phyloP scores from a whole-genome alignment of 2,329 filamentous ascomycete genomes.

The Fusarium lyarnte region DNA sequence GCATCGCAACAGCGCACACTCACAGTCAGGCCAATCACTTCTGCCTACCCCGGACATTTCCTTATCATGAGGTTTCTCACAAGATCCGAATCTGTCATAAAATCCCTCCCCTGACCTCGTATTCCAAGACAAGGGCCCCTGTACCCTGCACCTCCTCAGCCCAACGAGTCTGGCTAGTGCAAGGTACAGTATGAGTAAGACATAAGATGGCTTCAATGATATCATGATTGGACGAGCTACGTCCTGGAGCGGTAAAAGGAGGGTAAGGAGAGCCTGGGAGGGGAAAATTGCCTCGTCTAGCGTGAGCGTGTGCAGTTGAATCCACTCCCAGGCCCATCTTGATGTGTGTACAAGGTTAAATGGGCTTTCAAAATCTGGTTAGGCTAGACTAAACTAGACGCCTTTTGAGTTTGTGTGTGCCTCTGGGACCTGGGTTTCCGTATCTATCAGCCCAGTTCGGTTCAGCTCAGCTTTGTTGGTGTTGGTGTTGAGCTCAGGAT shows the following conservation, averaged over 20 bases:
- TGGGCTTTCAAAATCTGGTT: background rate
- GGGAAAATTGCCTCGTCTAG: constrained; percentile 25
- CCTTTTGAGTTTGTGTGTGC: background rate
- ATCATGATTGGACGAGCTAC: constrained; percentile 28
- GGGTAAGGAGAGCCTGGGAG: background rate
- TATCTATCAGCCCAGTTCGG: background rate
- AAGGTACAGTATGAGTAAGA: constrained; percentile 16
- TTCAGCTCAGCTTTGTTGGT: background rate
- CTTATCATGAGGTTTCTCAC: constrained; percentile 22
- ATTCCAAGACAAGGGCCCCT: constrained; percentile 11
- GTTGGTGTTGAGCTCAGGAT: constrained; percentile 1
- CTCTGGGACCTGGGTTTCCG: background rate
- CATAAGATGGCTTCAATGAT: constrained; percentile 13
- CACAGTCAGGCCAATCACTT: background rate
- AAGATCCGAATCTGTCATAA: constrained; percentile 23
- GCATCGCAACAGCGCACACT: background rate
- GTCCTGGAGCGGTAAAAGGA: background rate
- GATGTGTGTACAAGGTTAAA: background rate
- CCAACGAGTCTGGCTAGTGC: constrained; percentile 21
- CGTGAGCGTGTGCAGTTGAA: background rate
- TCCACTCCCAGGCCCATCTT: constrained; percentile 1
- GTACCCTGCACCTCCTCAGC: constrained; percentile 3
- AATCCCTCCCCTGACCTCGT: constrained; percentile 10
- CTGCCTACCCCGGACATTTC: constrained; percentile 2
- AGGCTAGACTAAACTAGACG: background rate